Conservation (phyloP, 2,329 filamentous ascomycete genomes). For the Phaeosphaeria sp. region DNA sequence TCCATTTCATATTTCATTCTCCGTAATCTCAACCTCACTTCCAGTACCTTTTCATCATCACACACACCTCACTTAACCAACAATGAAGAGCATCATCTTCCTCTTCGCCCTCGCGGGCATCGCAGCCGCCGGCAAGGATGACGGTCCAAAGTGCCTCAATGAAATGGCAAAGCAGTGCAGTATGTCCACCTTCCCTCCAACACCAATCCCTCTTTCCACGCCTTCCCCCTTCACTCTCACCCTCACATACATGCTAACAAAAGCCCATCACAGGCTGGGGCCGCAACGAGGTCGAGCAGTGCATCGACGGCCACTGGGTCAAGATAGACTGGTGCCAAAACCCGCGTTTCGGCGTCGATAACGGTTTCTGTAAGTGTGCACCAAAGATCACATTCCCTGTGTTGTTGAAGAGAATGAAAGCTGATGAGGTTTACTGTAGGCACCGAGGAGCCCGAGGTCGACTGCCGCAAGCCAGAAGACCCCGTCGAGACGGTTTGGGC, state of each 20-base stretch:
- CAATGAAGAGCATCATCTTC: not conserved
- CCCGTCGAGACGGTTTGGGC: no score
- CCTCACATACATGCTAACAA: not conserved
- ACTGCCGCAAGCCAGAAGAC: no score
- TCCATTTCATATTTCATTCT: not conserved
- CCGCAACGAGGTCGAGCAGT: not conserved
- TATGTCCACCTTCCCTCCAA: not conserved
- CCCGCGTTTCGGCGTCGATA: not conserved
- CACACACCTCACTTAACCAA: not conserved
- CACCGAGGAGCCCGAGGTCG: no score
- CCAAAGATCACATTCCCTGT: no score
- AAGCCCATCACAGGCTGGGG: not conserved
- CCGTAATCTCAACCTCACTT: no score
- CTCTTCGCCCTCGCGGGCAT: not conserved
- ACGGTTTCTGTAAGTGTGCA: not conserved
- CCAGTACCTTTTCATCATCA: no score
- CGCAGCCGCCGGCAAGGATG: not conserved
- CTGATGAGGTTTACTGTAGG: no score
- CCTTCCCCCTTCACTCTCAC: not conserved
- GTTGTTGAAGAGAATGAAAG: no score
- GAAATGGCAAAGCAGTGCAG: not conserved
- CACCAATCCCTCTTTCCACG: not conserved
- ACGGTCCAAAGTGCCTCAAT: not conserved
- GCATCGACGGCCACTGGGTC: not conserved
- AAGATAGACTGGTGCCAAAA: not conserved